Conservation (phyloP, 2,329 filamentous ascomycete genomes). For the Neopestalotiopsis sp. region DNA sequence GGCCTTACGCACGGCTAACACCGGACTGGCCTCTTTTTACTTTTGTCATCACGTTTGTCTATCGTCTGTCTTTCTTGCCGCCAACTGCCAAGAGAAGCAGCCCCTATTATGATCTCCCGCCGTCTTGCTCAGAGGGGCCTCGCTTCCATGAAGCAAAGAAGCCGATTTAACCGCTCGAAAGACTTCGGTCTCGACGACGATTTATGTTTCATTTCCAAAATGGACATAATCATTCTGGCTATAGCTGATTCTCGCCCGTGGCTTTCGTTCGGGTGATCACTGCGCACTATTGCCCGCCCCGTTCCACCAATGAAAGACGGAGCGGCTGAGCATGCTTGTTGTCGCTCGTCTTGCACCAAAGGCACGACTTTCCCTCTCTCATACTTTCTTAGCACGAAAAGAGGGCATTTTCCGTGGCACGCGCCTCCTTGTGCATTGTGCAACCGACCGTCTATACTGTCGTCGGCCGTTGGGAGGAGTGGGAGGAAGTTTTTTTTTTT, state of each 20-base stretch:
- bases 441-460: background rate
- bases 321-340: background rate
- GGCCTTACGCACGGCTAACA: background rate
- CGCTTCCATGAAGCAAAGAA: background rate
- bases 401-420: background rate
- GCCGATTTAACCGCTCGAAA: background rate
- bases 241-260: background rate
- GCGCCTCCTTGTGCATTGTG: background rate
- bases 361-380: background rate
- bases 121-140: background rate
- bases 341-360: background rate
- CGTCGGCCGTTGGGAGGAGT: background rate
- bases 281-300: background rate
- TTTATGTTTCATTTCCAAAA: background rate
- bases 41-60: background rate
- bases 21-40: background rate
- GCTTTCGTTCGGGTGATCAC: slow-evolving; percentile 1
- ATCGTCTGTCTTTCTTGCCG: background rate
- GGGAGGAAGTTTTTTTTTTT: background rate
- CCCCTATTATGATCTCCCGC: background rate
- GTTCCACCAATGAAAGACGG: background rate
- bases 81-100: background rate
- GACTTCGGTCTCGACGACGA: background rate
- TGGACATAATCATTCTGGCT: background rate
- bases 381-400: background rate